A percentile compares a stretch with the other conserved stretches of the same genome.
Conservation (phyloP, 2,329 filamentous ascomycete genomes). For the Cladosporium sp. region DNA sequence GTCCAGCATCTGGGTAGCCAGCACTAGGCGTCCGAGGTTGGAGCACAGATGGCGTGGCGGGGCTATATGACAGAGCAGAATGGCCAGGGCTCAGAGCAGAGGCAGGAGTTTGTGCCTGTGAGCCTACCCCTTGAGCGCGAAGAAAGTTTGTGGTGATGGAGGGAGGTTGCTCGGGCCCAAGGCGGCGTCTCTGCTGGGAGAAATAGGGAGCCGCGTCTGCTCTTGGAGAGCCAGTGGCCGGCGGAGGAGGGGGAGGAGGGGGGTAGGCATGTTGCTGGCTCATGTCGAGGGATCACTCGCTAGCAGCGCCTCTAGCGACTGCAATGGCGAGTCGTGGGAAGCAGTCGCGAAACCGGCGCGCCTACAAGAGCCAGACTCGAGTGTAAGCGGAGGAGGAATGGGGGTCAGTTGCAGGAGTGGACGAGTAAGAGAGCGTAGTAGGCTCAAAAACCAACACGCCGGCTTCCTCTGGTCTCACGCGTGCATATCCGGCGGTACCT, state of each 20-base stretch:
- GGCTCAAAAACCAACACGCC: constrained; percentile 6
- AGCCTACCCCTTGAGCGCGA: constrained; percentile 34
- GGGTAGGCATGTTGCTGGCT: constrained; percentile 34
- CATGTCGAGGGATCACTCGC: constrained; percentile 24
- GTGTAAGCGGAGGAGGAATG: constrained; percentile 22
- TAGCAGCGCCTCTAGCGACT: constrained; percentile 9
- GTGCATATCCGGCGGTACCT: background rate
- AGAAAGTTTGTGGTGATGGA: constrained; percentile 43
- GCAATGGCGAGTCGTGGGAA: constrained; percentile 3
- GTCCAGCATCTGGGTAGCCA: constrained; percentile 23
- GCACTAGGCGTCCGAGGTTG: constrained; percentile 24
- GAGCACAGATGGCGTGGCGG: constrained; percentile 18
- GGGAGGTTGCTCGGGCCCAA: constrained; percentile 41
- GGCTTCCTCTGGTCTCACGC: constrained; percentile 14
- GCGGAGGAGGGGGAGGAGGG: constrained; percentile 32
- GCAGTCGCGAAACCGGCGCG: constrained; percentile 18
- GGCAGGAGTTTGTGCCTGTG: constrained; percentile 42
- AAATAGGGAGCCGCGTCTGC: constrained; percentile 21
- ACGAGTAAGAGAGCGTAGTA: constrained; percentile 26
- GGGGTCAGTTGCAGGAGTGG: constrained; percentile 20
- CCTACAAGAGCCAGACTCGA: constrained; percentile 24
- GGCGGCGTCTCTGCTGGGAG: constrained; percentile 28
- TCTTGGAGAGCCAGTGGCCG: constrained; percentile 20
- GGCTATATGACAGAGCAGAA: constrained; percentile 29
- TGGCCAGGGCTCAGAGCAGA: constrained; percentile 38